These are phyloP conservation scores for Trichoderma virens DNA, from an alignment of 495 filamentous ascomycete genomes.

Conservation along the genomic window DNA sequence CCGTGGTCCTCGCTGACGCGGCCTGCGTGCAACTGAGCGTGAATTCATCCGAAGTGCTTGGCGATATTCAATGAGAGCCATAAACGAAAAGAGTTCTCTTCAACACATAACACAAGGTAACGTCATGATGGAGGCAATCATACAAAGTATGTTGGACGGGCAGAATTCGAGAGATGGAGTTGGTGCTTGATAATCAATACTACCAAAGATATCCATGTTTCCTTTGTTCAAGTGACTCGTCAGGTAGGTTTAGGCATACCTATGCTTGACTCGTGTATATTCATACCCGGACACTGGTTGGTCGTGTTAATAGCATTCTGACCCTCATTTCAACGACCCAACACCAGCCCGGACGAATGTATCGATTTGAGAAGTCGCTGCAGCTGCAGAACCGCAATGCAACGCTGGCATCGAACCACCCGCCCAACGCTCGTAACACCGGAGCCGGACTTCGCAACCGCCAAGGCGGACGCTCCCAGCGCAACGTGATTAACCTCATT, in stretches of 20 bases:
- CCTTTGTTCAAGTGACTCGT: neutral
- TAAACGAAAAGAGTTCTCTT: neutral
- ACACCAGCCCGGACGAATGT: neutral
- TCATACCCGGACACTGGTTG: neutral
- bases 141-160: neutral
- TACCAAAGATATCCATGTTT: neutral
- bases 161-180: neutral
- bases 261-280: neutral
- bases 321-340: neutral
- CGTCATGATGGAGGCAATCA: neutral
- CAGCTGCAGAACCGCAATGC: neutral
- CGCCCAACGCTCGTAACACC: neutral
- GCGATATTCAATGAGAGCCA: neutral
- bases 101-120: neutral
- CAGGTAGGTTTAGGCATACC: neutral
- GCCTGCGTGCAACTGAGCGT: conserved; percentile 42
- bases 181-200: neutral
- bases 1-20: conserved; percentile 49
- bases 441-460: neutral
- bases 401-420: neutral
- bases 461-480: neutral
- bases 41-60: conserved; percentile 1
- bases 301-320: neutral
- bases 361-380: conserved; percentile 1
- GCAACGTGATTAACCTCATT: neutral